Evolutionary conservation across 176 grass and related monocot species (phyloP).

Genomic region (Rhynchospora pubera): DNA sequence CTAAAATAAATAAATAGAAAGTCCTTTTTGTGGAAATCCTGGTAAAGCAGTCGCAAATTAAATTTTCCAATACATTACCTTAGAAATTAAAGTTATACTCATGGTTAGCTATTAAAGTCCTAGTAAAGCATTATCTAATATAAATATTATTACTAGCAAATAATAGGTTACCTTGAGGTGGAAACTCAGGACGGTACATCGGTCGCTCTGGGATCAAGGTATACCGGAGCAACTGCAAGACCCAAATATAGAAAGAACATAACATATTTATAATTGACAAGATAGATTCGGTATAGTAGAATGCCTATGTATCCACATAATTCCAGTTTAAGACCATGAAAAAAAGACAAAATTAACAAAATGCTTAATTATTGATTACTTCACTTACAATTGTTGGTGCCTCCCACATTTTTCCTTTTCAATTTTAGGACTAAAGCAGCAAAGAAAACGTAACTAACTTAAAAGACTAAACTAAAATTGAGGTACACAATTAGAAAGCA

Average conservation of each 20-base stretch:
- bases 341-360: background rate
- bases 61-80: background rate
- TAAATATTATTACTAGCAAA: background rate
- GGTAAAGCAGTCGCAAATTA: background rate
- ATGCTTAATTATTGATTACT: background rate
- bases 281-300: background rate
- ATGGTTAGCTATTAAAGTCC: background rate
- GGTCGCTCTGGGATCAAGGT: constrained; percentile 80
- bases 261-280: background rate
- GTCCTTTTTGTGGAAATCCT: background rate
- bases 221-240: constrained; percentile 52
- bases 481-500: background rate
- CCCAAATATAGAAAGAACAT: background rate
- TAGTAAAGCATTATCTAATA: background rate
- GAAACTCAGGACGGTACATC: constrained; percentile 85
- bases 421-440: background rate
- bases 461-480: background rate
- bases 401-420: background rate
- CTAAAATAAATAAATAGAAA: constrained; percentile 5
- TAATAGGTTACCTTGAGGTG: constrained; percentile 44
- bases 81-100: background rate
- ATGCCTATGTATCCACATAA: background rate
- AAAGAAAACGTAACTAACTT: background rate
- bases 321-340: background rate
- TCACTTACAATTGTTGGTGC: background rate